Evolutionary conservation across 2,329 filamentous ascomycete species (phyloP).

Genomic region (Fusarium tricinctum): DNA sequence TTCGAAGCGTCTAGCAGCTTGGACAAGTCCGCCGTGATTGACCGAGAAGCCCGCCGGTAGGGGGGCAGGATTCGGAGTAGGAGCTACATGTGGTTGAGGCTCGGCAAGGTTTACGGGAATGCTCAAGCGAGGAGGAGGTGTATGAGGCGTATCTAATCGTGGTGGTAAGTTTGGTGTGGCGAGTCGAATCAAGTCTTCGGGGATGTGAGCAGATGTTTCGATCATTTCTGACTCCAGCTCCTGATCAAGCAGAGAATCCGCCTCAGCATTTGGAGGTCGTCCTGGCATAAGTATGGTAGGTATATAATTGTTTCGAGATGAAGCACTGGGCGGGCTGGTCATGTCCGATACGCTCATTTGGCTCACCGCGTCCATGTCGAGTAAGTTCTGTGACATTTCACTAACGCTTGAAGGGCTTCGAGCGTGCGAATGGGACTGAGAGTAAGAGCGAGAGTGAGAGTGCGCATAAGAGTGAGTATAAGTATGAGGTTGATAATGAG

Average conservation of each 20-base stretch:
- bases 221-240: conserved; percentile 30
- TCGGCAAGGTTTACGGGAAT: conserved; percentile 28
- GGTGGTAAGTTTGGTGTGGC: conserved; percentile 46
- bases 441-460: conserved; percentile 15
- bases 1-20: conserved; percentile 46
- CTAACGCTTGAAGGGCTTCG: conserved; percentile 44
- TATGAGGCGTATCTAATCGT: conserved; percentile 45
- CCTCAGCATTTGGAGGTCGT: conserved; percentile 24
- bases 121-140: conserved; percentile 31
- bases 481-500: background rate
- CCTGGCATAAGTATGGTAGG: conserved; percentile 23
- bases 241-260: conserved; percentile 39
- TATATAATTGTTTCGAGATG: conserved; percentile 22
- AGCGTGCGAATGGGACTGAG: conserved; percentile 20
- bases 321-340: conserved; percentile 37
- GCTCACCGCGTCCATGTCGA: conserved; percentile 38
- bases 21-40: conserved; percentile 45
- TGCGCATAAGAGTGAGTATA: conserved; percentile 5
- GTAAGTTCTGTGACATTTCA: conserved; percentile 39
- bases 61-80: conserved; percentile 1
- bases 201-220: conserved; percentile 14
- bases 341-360: conserved; percentile 41
- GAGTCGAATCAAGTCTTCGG: conserved; percentile 46
- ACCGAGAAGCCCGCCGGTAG: conserved; percentile 23
- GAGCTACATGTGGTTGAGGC: conserved; percentile 4